Evolutionary conservation across 2,329 filamentous ascomycete genomes (phyloP), one percentile per base, ranked within the genome.

Genomic region (Trichoderma atrobrunneum): DNA sequence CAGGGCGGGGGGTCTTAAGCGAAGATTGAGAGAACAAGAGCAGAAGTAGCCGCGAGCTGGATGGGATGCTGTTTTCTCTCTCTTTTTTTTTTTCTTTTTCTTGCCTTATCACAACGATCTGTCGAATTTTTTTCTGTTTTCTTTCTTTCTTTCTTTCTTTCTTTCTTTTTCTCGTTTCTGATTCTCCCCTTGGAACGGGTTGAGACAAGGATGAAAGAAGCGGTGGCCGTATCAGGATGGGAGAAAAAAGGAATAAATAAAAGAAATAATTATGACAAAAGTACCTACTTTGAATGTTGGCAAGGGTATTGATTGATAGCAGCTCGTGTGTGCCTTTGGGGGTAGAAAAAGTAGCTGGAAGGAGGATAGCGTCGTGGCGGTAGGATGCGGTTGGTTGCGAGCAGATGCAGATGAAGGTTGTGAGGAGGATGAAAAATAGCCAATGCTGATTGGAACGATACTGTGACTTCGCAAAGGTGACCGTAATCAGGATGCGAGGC

Each of bases 1-100:
- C 62, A 65, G 70, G 34, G 70, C 54, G 70, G 62, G 62, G 69
- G 56, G 36, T 51, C 34, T 54, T 28, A 60, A 66, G 60, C 59
- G 68, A 62, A 69, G 54, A 67, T n/a, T 34, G 43, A 54, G 68
- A 63, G 65, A 30, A 34, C 34, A n/a, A 43, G 34, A 24, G 32
- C n/a, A 66, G 63, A 67, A 34, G 8, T 24, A 30, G 64, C 28
- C 32, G 63, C 30, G 11, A 16, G 43, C 18, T 36, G 34, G 26
- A 48, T 56, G 39, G 24, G 39, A 64, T 51, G 16, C 6, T 28
- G n/a, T 24, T 66, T 34, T 28, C 32, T n/a, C 7, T 59, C 26
- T 59, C 26, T 21, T 26, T 7, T 21, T 21, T 5, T 67, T 59
- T 39, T 59, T 28, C 21, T 10, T 21, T 59, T 5, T 43, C 34